Evolutionary conservation across 345 rosid species (phyloP).

Genomic region (Cardiospermum halicacabum): DNA sequence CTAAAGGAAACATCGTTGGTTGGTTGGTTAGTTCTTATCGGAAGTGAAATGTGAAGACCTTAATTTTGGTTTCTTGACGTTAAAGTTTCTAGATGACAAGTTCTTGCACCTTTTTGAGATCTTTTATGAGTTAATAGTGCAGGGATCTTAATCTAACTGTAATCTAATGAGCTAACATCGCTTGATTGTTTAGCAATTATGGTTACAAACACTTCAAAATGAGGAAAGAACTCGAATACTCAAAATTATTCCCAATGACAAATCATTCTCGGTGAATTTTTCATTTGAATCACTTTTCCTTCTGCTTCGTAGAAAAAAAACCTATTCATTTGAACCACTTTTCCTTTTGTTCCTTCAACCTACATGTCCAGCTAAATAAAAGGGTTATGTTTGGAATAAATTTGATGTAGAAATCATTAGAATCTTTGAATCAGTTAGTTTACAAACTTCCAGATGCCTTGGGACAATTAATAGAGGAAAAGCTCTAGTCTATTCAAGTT

Average conservation of each 20-base stretch:
- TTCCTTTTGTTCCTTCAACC: background rate
- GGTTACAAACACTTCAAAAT: background rate
- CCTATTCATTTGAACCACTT: background rate
- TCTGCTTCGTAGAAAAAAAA: background rate
- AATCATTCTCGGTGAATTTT: background rate
- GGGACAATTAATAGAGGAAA: background rate
- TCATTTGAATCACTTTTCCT: background rate
- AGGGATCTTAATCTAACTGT: background rate
- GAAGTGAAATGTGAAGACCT: background rate
- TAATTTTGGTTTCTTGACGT: background rate
- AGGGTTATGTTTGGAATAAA: background rate
- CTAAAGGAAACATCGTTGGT: background rate
- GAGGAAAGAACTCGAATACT: background rate
- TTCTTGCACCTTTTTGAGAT: constrained; percentile 3
- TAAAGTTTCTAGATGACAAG: background rate
- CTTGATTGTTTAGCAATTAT: background rate
- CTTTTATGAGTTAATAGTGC: background rate
- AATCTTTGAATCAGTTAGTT: background rate
- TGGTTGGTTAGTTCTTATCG: constrained; percentile 1
- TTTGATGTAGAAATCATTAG: background rate
- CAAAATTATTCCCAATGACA: no score
- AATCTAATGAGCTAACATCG: no score
- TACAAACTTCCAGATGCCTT: background rate
- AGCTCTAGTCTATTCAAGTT: no score
- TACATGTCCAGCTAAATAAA: background rate